Conservation (phyloP, 352 stramenopile genomes). For the Globisporangium parvum region DNA sequence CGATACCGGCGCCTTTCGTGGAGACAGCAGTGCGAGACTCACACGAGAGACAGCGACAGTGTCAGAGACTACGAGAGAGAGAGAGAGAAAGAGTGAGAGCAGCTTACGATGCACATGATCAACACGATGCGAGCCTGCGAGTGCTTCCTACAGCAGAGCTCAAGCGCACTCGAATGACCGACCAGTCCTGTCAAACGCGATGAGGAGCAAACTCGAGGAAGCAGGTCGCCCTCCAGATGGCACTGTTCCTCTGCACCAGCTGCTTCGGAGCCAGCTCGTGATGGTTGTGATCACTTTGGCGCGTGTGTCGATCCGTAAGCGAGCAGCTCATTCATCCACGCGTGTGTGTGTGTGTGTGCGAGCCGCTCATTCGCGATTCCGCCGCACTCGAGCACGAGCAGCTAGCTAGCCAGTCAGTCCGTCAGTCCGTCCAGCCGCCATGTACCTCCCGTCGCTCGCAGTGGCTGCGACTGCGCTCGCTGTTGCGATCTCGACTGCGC, state of each 20-base stretch:
- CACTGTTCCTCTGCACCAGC: background rate
- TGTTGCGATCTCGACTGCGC: background rate
- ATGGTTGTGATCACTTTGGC: background rate
- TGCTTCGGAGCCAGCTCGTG: background rate
- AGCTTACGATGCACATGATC: too few relatives aligned
- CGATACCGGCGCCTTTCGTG: too few relatives aligned
- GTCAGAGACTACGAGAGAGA: too few relatives aligned
- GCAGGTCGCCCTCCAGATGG: background rate
- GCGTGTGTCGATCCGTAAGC: background rate
- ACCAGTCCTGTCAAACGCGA: too few relatives aligned
- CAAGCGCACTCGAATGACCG: too few relatives aligned
- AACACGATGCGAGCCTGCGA: too few relatives aligned
- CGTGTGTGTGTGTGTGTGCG: background rate
- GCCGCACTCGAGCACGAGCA: background rate
- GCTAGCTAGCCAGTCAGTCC: background rate
- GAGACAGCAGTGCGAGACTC: too few relatives aligned
- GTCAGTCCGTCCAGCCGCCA: background rate
- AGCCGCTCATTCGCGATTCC: slow-evolving; percentile 4
- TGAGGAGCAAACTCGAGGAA: too few relatives aligned
- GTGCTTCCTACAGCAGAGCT: too few relatives aligned
- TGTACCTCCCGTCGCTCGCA: slow-evolving; percentile 1
- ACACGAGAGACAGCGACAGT: too few relatives aligned
- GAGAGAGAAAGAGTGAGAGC: too few relatives aligned
- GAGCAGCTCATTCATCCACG: too few relatives aligned
- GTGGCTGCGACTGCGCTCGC: background rate